Evolutionary conservation across 495 filamentous ascomycete genomes (phyloP), one percentile per base, ranked within the genome.

Genomic region (Paragyromitra xinjiangensis): DNA sequence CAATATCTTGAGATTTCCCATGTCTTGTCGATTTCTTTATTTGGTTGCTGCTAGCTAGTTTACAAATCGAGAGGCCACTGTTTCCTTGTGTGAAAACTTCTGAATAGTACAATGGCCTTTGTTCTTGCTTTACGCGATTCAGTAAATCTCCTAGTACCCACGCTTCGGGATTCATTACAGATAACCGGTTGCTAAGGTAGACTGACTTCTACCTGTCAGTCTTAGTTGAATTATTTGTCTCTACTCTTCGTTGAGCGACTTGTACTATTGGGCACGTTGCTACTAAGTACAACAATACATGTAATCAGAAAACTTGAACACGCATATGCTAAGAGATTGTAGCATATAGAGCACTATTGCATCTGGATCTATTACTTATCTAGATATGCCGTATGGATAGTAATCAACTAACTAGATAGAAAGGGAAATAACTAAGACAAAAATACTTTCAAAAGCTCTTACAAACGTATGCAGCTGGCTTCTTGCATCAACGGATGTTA

Each of bases 1-100:
- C 82, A 73, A 81, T 75, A 83, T 83, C 83, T 61, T 48, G 51
- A 58, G 37, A 70, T 50, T 42, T 66, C 44, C 29, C 26, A 45
- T 51, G 51, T 48, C 40, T n/a, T 68, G 39, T 61, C 65, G 58
- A 51, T 59, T 45, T 59, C 64, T 64, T 51, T 76, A 62, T 58
- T 73, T 3, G 29, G 29, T 61, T 75, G 64, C 67, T 73, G 26
- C 45, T 65, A 73, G 29, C 61, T 73, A 51, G 69, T n/a, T 51
- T 53, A 48, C 62, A 77, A 72, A 65, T 58, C 42, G 22, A 64
- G 71, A 59, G 66, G 19, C 26, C 22, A 45, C 58, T 44, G 24
- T 66, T 58, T 53, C 58, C 64, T 48, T 56, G 34, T 44, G 24
- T 19, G 16, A 26, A 40, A 34, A 16, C 6, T 5, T 40, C 22